Evolutionary conservation across 2,329 filamentous ascomycete genomes (phyloP).

Genomic region (Talaromyces sp.): DNA sequence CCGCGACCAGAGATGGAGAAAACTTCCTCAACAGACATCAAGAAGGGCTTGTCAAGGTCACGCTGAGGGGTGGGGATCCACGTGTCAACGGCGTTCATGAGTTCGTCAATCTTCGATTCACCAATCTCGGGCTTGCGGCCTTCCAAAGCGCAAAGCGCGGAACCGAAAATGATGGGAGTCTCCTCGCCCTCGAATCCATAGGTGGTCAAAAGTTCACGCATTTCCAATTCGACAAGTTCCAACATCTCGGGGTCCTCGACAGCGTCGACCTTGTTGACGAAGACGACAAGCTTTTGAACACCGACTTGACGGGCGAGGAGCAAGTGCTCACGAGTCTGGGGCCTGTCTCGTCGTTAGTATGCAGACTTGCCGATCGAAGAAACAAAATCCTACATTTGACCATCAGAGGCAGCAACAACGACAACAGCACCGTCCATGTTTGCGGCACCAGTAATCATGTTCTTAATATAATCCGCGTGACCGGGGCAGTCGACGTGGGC

Average conservation of each 20-base stretch:
- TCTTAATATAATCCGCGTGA: slow-evolving; percentile 99
- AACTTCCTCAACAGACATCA: slow-evolving; percentile 95
- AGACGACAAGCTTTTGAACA: slow-evolving; percentile 96
- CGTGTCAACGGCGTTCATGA: slow-evolving; percentile 79
- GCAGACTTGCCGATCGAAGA: no score
- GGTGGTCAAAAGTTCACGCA: slow-evolving; percentile 87
- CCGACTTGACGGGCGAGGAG: slow-evolving; percentile 96
- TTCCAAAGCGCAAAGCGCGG: slow-evolving; percentile 90
- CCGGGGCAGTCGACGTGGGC: slow-evolving; percentile 99
- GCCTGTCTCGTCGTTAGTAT: slow-evolving; percentile 45
- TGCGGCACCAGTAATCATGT: slow-evolving; percentile 99
- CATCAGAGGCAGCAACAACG: slow-evolving; percentile 95
- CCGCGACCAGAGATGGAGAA: slow-evolving; percentile 90
- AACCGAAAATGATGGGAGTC: slow-evolving; percentile 94
- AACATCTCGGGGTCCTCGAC: slow-evolving; percentile 98
- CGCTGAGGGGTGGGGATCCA: slow-evolving; percentile 97
- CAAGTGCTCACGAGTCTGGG: slow-evolving; percentile 97
- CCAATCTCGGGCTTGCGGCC: slow-evolving; percentile 83
- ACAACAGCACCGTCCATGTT: slow-evolving; percentile 99
- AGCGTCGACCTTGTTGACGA: slow-evolving; percentile 99
- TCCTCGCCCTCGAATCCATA: slow-evolving; percentile 99
- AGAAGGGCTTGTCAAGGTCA: slow-evolving; percentile 95
- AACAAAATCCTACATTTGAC: slow-evolving; percentile 67
- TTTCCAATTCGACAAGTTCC: slow-evolving; percentile 99
- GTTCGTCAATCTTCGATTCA: slow-evolving; percentile 79